phyloP scores from a whole-genome alignment of 1,284 basidiomycete genomes.

The Ceratobasidium sp. region DNA sequence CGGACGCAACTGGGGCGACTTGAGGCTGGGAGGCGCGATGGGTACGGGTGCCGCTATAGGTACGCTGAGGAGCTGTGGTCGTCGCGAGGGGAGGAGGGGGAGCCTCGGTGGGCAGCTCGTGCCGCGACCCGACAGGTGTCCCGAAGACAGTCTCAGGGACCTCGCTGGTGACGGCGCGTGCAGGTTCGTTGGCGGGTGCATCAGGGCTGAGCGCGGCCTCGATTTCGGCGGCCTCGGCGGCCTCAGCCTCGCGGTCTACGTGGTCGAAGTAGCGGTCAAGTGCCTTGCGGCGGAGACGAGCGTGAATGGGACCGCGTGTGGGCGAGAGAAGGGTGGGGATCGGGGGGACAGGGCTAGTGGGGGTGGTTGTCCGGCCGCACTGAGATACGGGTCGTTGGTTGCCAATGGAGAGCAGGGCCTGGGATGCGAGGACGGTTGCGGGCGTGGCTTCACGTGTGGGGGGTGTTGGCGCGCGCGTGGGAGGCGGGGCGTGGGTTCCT shows the following conservation, averaged over 20 bases:
- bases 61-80: no score
- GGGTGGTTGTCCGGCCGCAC: neutral
- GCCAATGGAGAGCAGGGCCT: neutral
- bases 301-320: neutral
- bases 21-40: neutral
- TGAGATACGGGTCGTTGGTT: neutral
- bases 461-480: neutral
- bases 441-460: neutral
- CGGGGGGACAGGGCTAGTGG: neutral
- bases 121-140: neutral
- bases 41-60: neutral
- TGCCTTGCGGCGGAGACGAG: neutral
- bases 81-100: no score
- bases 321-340: neutral
- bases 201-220: no score
- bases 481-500: constrained; percentile 4
- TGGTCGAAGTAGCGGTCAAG: neutral
- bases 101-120: neutral
- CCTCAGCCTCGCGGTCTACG: neutral
- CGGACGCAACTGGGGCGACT: neutral
- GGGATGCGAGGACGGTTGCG: neutral
- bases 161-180: neutral
- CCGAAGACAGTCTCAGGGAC: neutral
- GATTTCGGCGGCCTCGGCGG: neutral
- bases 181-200: neutral